These are phyloP conservation scores for Parastagonospora avenae DNA, from an alignment of 2,329 filamentous ascomycete genomes.

Conservation along the genomic window DNA sequence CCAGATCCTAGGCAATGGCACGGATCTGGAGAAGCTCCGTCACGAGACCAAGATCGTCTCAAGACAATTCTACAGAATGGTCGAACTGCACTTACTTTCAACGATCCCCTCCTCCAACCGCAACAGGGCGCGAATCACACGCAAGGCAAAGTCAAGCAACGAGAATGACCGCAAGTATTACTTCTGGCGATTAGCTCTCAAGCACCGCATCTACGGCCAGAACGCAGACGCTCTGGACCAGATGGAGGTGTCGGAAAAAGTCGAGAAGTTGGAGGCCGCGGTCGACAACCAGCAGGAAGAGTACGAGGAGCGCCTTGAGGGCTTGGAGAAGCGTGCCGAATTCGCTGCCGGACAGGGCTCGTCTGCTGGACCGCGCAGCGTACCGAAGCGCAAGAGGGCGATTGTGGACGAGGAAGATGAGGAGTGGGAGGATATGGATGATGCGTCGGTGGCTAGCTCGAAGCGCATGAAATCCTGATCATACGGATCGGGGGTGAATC, in stretches of 20 bases:
- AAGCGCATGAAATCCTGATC: constrained; percentile 31
- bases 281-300: constrained; percentile 72
- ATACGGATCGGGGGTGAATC: background rate
- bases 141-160: constrained; percentile 55
- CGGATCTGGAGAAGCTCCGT: constrained; percentile 62
- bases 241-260: constrained; percentile 65
- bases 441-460: constrained; percentile 32
- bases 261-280: constrained; percentile 74
- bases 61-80: constrained; percentile 74
- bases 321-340: constrained; percentile 43
- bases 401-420: constrained; percentile 47
- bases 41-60: constrained; percentile 71
- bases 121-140: constrained; percentile 52
- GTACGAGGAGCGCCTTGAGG: constrained; percentile 70
- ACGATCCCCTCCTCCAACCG: constrained; percentile 58
- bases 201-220: constrained; percentile 75
- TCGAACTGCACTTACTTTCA: constrained; percentile 75
- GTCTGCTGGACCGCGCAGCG: constrained; percentile 18
- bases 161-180: constrained; percentile 67
- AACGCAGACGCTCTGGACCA: constrained; percentile 74
- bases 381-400: constrained; percentile 43
- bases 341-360: constrained; percentile 23
- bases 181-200: constrained; percentile 76
- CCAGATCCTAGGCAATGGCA: constrained; percentile 62
- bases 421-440: constrained; percentile 43